phyloP scores from a whole-genome alignment of 2,329 filamentous ascomycete species.

The Pseudogymnoascus sp. region DNA sequence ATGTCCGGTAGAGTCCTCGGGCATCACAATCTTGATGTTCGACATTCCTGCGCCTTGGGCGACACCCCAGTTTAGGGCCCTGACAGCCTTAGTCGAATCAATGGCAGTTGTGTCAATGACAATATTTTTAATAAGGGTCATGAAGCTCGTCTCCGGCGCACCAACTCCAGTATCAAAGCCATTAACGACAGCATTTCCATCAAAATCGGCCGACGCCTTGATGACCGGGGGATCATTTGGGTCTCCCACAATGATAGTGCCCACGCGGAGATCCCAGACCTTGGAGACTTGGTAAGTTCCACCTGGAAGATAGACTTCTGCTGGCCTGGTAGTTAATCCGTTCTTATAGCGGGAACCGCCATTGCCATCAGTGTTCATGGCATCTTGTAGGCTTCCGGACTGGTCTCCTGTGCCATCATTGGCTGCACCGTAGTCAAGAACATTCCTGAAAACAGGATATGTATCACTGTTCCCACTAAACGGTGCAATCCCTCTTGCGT shows the following conservation, averaged over 20 bases:
- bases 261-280: conserved; percentile 10
- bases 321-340: background rate
- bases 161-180: conserved; percentile 24
- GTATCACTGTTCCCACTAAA: background rate
- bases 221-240: conserved; percentile 27
- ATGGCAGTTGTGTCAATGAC: conserved; percentile 30
- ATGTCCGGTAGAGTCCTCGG: conserved; percentile 25
- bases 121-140: conserved; percentile 31
- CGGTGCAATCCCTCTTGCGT: background rate
- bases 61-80: conserved; percentile 31
- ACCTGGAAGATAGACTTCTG: conserved; percentile 3
- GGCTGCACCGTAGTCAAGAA: background rate
- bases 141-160: conserved; percentile 28
- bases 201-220: conserved; percentile 19
- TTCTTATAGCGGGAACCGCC: background rate
- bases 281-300: background rate
- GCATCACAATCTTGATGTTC: conserved; percentile 32
- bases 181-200: conserved; percentile 18
- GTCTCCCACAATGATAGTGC: conserved; percentile 32
- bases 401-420: conserved; percentile 8
- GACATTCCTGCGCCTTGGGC: conserved; percentile 31
- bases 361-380: background rate
- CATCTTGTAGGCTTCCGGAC: background rate
- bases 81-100: conserved; percentile 22
- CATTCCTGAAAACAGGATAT: background rate